Conservation (phyloP, 345 rosid species). For the Durio zibethinus region DNA sequence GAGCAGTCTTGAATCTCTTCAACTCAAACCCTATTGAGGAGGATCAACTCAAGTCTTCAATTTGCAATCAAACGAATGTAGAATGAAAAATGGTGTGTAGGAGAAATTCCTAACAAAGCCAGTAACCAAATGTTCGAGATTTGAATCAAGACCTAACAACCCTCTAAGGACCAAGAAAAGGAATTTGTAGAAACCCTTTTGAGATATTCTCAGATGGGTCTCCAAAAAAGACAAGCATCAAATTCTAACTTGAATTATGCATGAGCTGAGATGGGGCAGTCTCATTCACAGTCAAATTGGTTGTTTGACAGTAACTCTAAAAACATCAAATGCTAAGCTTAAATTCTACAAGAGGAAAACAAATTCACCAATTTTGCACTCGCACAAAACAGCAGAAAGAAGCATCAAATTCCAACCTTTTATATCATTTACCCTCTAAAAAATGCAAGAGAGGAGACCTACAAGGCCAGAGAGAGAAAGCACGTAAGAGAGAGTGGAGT, state of each 20-base stretch:
- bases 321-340: conserved; percentile 64
- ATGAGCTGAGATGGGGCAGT: conserved; percentile 36
- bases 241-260: conserved; percentile 47
- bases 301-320: conserved; percentile 28
- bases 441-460: conserved; percentile 20
- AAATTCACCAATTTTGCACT: conserved; percentile 43
- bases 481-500: conserved; percentile 11
- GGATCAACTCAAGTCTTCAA: conserved; percentile 26
- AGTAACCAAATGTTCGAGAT: conserved; percentile 15
- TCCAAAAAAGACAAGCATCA: conserved; percentile 39
- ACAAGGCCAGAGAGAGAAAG: conserved; percentile 26
- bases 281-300: conserved; percentile 36
- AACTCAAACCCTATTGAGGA: no score
- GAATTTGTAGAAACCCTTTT: conserved; percentile 37
- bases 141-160: conserved; percentile 38
- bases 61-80: conserved; percentile 7
- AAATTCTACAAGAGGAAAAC: conserved; percentile 36
- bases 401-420: conserved; percentile 67
- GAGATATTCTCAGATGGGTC: conserved; percentile 49
- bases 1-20: no score
- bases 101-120: conserved; percentile 11
- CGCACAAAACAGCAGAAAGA: conserved; percentile 41
- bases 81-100: conserved; percentile 10
- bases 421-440: conserved; percentile 30
- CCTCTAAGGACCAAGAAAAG: conserved; percentile 20